These are phyloP conservation scores for Collybiopsis luxurians DNA, from an alignment of 768 basidiomycete genomes.

Conservation along the genomic window DNA sequence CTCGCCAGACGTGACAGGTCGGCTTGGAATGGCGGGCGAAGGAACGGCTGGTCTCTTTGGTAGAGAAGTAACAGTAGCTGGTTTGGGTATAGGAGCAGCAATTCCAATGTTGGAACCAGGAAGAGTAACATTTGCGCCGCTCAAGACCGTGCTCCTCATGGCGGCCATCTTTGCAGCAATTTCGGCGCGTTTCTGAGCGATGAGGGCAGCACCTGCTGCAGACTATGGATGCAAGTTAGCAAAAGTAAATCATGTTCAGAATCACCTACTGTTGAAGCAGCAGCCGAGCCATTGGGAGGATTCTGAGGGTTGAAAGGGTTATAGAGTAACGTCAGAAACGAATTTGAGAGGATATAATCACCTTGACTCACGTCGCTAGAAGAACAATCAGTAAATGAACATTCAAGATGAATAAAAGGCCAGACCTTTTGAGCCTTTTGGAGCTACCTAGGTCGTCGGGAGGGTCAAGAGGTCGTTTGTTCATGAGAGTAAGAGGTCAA, in stretches of 20 bases:
- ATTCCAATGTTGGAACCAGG: slow-evolving; percentile 22
- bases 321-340: slow-evolving; percentile 64
- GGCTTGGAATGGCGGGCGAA: slow-evolving; percentile 23
- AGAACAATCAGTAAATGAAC: slow-evolving; percentile 15
- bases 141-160: slow-evolving; percentile 49
- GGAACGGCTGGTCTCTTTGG: neutral
- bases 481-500: slow-evolving; percentile 39
- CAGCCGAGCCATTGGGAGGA: slow-evolving; percentile 40
- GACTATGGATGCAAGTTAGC: slow-evolving; percentile 18
- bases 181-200: slow-evolving; percentile 81
- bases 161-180: slow-evolving; percentile 83
- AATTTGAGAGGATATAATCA: slow-evolving; percentile 60
- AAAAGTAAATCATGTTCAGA: neutral
- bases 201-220: slow-evolving; percentile 60
- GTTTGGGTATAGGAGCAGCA: slow-evolving; percentile 13
- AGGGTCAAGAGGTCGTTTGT: slow-evolving; percentile 60
- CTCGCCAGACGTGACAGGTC: slow-evolving; percentile 41
- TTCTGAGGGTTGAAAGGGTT: slow-evolving; percentile 61
- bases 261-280: slow-evolving; percentile 42
- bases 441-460: slow-evolving; percentile 42
- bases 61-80: slow-evolving; percentile 29
- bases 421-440: slow-evolving; percentile 72
- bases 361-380: slow-evolving; percentile 83
- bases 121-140: slow-evolving; percentile 22
- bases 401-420: slow-evolving; percentile 10